Evolutionary conservation across 129 eudicot genomes (phyloP).

Genomic region (Chrysanthemum lavandulifolium): DNA sequence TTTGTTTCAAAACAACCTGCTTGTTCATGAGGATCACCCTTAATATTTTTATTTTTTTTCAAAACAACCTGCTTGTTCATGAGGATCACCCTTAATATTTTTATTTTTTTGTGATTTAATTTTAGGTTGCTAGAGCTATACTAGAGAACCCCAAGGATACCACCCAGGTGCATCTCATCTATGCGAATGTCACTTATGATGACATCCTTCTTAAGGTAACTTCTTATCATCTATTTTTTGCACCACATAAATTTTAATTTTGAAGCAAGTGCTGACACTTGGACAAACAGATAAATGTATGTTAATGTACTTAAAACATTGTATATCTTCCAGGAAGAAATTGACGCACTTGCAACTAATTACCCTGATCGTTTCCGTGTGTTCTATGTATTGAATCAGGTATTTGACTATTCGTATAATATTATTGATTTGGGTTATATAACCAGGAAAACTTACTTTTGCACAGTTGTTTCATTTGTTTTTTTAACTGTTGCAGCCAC

Average conservation of each 20-base stretch:
- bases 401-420: conserved; percentile 11
- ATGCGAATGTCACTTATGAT: conserved; percentile 82
- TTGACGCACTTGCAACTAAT: conserved; percentile 56
- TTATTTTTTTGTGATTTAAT: no score
- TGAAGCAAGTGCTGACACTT: no score
- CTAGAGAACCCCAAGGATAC: conserved; percentile 81
- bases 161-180: conserved; percentile 82
- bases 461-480: background rate
- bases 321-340: conserved; percentile 56
- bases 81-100: no score
- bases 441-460: background rate
- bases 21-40: conserved; percentile 12
- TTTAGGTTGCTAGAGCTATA: conserved; percentile 88
- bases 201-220: conserved; percentile 89
- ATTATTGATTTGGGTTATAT: background rate
- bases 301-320: background rate
- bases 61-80: no score
- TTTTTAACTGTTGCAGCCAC: conserved; percentile 54
- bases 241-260: no score
- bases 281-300: background rate
- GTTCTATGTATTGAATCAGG: conserved; percentile 91
- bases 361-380: conserved; percentile 63
- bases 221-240: background rate
- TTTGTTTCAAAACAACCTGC: conserved; percentile 16
- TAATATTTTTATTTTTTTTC: no score